phyloP scores from a whole-genome alignment of 2,329 filamentous ascomycete species.

The Helotiales sp. region DNA sequence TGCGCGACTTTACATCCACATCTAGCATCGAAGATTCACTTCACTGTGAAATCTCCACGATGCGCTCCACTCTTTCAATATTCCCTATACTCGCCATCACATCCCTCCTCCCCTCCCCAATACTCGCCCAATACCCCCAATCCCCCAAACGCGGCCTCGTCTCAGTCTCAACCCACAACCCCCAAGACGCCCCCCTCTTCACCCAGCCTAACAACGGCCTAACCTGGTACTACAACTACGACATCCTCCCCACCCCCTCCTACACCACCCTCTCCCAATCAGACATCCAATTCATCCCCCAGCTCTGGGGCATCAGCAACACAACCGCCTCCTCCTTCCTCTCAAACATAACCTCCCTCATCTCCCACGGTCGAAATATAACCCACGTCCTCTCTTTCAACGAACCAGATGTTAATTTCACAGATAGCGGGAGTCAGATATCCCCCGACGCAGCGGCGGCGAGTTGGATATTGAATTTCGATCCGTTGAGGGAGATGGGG shows the following conservation, averaged over 20 bases:
- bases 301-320: conserved; percentile 68
- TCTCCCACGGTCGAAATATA: conserved; percentile 57
- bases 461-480: conserved; percentile 70
- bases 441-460: conserved; percentile 59
- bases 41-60: conserved; percentile 6
- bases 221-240: conserved; percentile 87
- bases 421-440: conserved; percentile 57
- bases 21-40: background rate
- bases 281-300: conserved; percentile 73
- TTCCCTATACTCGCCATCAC: conserved; percentile 1
- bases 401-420: conserved; percentile 63
- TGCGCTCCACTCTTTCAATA: conserved; percentile 4
- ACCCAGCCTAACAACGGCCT: conserved; percentile 54
- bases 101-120: conserved; percentile 8
- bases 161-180: conserved; percentile 57
- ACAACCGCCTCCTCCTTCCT: conserved; percentile 60
- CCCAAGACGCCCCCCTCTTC: conserved; percentile 68
- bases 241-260: conserved; percentile 51
- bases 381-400: conserved; percentile 73
- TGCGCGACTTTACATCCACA: background rate
- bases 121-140: conserved; percentile 10
- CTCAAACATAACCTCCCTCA: conserved; percentile 53
- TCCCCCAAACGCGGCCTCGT: conserved; percentile 71
- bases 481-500: conserved; percentile 64
- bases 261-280: conserved; percentile 50